Base-by-base conservation (phyloP, 2,329 filamentous ascomycete genomes). In the Fusarium sarcochroum region DNA sequence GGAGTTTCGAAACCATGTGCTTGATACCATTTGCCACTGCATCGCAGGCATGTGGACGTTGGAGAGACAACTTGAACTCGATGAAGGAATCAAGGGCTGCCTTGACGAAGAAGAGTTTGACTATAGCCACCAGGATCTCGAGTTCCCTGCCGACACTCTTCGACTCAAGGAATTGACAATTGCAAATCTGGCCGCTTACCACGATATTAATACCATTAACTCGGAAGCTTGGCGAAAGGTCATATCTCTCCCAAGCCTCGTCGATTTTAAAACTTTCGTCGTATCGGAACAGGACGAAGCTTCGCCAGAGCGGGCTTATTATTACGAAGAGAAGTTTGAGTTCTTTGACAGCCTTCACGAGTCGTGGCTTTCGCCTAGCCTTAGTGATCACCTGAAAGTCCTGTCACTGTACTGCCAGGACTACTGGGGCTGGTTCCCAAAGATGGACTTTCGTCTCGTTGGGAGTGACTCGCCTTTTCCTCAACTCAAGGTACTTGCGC, bases 341-440 rank as follows among this genome's bases (percentile, higher is more conserved):
- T 68, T 77, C 25, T 70, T 69, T 13, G 54, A 52, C 0, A 53
- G 17, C 6, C n/a, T 79, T 0, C 71, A 70, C 1, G 25, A 30
- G 0, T 63, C 59, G 1, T 79, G 73, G 76, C 51, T 79, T 1
- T 57, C 55, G 0, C 48, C 64, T 1, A 25, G 44, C 0, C n/a
- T 76, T 1, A 32, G 66, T 0, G 46, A 66, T 3, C 73, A 73
- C 7, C 45, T 82, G 4, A 68, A 68, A 6, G 77, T 80, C n/a
- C 72, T 85, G 7, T 81, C 79, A 0, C 61, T 85, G 1, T 83
- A 76, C 60, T 75, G 72, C 5, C 61, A 58, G 7, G 66, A 77
- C 2, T 80, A 79, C 49, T 84, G 79, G 66, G 79, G 83, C 2
- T 83, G 77, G 69, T 76, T 76, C 5, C 81, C 81, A 0, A 75